phyloP scores from a whole-genome alignment of 805 yeast genomes.

The Danielia oregonensis region DNA sequence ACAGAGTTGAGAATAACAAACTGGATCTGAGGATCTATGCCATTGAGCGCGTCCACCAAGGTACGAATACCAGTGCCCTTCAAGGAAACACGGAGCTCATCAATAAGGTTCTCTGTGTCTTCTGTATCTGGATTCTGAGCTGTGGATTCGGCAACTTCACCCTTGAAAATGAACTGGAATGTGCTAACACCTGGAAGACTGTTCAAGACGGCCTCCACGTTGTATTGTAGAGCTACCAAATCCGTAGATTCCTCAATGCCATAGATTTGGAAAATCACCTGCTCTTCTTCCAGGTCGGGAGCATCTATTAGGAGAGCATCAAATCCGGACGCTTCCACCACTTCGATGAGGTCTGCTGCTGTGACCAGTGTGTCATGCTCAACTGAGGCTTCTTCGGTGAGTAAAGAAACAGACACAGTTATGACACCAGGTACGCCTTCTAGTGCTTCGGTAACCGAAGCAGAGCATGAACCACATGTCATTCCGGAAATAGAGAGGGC shows the following conservation, averaged over 20 bases:
- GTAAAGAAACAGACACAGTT: conserved; percentile 60
- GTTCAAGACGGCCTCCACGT: conserved; percentile 36
- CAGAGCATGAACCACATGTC: conserved; percentile 89
- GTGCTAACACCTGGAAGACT: conserved; percentile 27
- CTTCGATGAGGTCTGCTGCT: conserved; percentile 39
- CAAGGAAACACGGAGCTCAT: conserved; percentile 44
- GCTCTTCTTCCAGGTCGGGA: conserved; percentile 16
- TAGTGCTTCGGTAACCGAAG: conserved; percentile 59
- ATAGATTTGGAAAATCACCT: conserved; percentile 29
- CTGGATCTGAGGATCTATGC: conserved; percentile 51
- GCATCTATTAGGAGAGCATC: conserved; percentile 14
- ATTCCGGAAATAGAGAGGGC: conserved; percentile 59
- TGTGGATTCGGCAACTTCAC: conserved; percentile 11
- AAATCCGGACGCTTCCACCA: conserved; percentile 60
- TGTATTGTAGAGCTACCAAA: conserved; percentile 28
- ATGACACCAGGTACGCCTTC: conserved; percentile 47
- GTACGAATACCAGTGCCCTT: conserved; percentile 61
- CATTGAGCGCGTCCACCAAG: conserved; percentile 43
- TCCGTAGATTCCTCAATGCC: conserved; percentile 30
- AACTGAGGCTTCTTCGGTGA: conserved; percentile 71
- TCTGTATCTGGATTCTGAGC: conserved; percentile 5
- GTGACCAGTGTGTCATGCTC: conserved; percentile 38
- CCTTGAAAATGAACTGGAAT: conserved; percentile 22
- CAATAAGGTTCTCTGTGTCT: conserved; percentile 20
- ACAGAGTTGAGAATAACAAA: conserved; percentile 46